Evolutionary conservation across 2,329 filamentous ascomycete genomes (phyloP).

Genomic region (Pyrenophora teres): DNA sequence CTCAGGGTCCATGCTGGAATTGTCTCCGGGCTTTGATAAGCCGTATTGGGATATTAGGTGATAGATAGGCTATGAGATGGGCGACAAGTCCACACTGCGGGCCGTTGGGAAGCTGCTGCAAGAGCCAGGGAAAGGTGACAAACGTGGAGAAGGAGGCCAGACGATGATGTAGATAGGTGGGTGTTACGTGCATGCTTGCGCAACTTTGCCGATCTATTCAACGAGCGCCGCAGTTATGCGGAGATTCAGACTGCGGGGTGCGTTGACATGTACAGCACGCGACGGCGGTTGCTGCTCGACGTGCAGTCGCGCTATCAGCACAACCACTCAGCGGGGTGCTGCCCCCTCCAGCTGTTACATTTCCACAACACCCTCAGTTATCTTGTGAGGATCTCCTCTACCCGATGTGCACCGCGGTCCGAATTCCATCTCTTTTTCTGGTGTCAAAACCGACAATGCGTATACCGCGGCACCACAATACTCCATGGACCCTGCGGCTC

Average conservation of each 20-base stretch:
- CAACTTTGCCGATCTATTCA: too few species aligned
- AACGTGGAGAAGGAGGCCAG: background rate
- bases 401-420: slow-evolving; percentile 1
- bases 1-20: slow-evolving; percentile 3
- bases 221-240: slow-evolving; percentile 1
- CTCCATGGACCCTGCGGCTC: slow-evolving; percentile 9
- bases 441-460: background rate
- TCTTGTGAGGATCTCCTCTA: background rate
- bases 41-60: slow-evolving; percentile 16
- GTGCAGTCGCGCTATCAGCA: too few species aligned
- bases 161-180: background rate
- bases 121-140: slow-evolving; percentile 1
- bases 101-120: slow-evolving; percentile 12
- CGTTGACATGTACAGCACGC: background rate
- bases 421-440: background rate
- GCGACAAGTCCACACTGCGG: slow-evolving; percentile 21
- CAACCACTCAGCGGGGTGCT: too few species aligned
- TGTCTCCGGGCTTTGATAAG: slow-evolving; percentile 4
- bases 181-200: background rate
- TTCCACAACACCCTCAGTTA: background rate
- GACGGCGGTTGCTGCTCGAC: background rate
- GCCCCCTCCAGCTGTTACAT: background rate
- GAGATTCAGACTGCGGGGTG: slow-evolving; percentile 2
- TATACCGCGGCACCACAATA: slow-evolving; percentile 1
- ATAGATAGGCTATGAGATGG: slow-evolving; percentile 8